Evolutionary conservation across 164 flowering plant species (phyloP).

Genomic region (Magnolia sinica): DNA sequence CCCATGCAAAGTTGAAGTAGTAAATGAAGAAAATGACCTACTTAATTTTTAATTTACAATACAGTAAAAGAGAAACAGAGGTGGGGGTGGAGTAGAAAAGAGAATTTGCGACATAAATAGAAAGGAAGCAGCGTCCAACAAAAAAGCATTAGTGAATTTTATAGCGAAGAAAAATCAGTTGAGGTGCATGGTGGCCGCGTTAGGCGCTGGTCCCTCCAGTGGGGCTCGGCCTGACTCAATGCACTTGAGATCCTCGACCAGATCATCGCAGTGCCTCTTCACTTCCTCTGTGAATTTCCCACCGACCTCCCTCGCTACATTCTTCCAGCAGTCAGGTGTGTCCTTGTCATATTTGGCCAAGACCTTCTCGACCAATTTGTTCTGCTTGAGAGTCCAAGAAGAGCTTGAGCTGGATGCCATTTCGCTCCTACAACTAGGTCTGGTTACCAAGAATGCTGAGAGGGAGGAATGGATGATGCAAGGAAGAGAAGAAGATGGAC

Average conservation of each 20-base stretch:
- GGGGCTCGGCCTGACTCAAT: constrained; percentile 57
- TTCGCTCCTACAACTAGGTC: not conserved
- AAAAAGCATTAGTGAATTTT: not conserved
- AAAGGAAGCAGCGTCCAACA: not conserved
- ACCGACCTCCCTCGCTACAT: constrained; percentile 55
- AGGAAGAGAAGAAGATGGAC: not conserved
- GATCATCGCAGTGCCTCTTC: constrained; percentile 53
- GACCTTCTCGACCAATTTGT: constrained; percentile 64
- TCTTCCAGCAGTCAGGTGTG: constrained; percentile 63
- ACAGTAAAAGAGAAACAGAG: not conserved
- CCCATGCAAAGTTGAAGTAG: too few species aligned
- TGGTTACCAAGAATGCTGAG: not conserved
- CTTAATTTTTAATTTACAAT: not conserved
- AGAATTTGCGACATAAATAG: not conserved
- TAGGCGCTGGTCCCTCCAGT: constrained; percentile 14
- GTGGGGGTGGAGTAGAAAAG: not conserved
- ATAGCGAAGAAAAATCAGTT: constrained; percentile 23
- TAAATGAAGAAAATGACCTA: too few species aligned
- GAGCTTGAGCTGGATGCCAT: constrained; percentile 26
- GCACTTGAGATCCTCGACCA: constrained; percentile 40
- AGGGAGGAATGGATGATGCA: not conserved
- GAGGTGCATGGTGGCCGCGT: constrained; percentile 18
- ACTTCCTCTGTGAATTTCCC: constrained; percentile 65
- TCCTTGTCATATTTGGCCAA: constrained; percentile 52
- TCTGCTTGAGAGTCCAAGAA: constrained; percentile 59